Evolutionary conservation across 345 rosid genomes (phyloP).

Genomic region (Melastoma malabathricum): DNA sequence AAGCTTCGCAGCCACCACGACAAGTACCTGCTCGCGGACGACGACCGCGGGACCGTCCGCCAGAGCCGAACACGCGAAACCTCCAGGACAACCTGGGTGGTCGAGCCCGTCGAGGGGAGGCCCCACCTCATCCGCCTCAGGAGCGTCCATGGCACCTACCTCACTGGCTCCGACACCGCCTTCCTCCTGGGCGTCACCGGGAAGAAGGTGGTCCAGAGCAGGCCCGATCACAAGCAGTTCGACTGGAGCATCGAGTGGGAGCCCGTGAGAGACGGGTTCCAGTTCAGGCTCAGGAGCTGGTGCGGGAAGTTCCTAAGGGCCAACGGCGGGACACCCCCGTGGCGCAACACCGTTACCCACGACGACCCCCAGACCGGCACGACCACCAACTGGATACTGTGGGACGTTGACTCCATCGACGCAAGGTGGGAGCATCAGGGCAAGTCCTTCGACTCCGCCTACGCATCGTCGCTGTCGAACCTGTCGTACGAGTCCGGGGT

Average conservation of each 20-base stretch:
- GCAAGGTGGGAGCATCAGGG: slow-evolving; percentile 1
- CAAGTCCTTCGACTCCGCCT: neutral
- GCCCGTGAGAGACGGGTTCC: slow-evolving; percentile 49
- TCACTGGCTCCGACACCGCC: slow-evolving; percentile 59
- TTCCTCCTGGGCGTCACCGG: slow-evolving; percentile 88
- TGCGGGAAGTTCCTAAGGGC: slow-evolving; percentile 32
- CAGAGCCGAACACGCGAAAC: slow-evolving; percentile 60
- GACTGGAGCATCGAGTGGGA: slow-evolving; percentile 76
- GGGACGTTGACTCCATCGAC: slow-evolving; percentile 18
- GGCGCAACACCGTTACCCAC: slow-evolving; percentile 40
- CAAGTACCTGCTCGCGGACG: slow-evolving; percentile 70
- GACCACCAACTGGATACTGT: slow-evolving; percentile 26
- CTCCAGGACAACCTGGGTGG: slow-evolving; percentile 46
- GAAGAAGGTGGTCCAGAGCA: slow-evolving; percentile 44
- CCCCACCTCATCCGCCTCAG: slow-evolving; percentile 29
- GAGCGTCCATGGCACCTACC: slow-evolving; percentile 51
- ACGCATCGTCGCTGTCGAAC: slow-evolving; percentile 7
- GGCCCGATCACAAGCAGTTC: slow-evolving; percentile 12
- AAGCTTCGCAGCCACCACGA: slow-evolving; percentile 77
- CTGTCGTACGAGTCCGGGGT: slow-evolving; percentile 5
- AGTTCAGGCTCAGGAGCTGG: slow-evolving; percentile 26
- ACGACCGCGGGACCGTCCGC: slow-evolving; percentile 43
- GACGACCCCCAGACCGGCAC: slow-evolving; percentile 26
- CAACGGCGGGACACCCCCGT: slow-evolving; percentile 42
- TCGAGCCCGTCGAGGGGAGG: slow-evolving; percentile 46